phyloP scores from a whole-genome alignment of 306 rosid species.

The Prunus campanulata region DNA sequence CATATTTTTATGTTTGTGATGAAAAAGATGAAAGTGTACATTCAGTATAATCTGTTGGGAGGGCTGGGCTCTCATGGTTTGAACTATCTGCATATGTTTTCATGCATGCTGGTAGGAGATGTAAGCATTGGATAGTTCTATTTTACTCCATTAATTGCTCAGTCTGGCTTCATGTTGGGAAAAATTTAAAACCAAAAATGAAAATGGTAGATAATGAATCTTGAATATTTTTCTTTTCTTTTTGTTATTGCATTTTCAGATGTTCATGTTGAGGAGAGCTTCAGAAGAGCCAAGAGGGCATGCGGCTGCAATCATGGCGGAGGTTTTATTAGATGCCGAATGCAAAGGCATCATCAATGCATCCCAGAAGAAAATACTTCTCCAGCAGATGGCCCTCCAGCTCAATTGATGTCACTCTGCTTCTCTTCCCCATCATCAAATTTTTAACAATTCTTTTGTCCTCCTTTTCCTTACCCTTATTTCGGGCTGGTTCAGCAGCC shows the following conservation, averaged over 20 bases:
- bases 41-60: neutral
- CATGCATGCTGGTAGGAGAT: neutral
- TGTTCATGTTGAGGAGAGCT: conserved; percentile 64
- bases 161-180: no score
- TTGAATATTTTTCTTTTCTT: neutral
- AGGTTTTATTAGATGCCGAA: conserved; percentile 70
- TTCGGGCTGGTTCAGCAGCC: neutral
- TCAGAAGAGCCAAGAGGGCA: conserved; percentile 77
- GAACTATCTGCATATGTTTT: neutral
- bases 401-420: conserved; percentile 40
- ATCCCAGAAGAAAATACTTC: conserved; percentile 60
- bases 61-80: neutral
- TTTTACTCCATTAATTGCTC: no score
- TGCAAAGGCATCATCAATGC: conserved; percentile 64
- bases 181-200: neutral
- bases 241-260: conserved; percentile 25
- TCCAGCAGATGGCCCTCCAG: conserved; percentile 61
- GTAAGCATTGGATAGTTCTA: neutral
- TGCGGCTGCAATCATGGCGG: conserved; percentile 71
- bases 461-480: neutral
- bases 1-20: no score
- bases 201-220: neutral
- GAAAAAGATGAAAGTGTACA: no score
- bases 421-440: neutral
- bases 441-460: neutral